A percentile compares a stretch with the other conserved stretches of the same genome.
Evolutionary conservation across 345 rosid genomes (phyloP).

Genomic region (Geranium brycei): DNA sequence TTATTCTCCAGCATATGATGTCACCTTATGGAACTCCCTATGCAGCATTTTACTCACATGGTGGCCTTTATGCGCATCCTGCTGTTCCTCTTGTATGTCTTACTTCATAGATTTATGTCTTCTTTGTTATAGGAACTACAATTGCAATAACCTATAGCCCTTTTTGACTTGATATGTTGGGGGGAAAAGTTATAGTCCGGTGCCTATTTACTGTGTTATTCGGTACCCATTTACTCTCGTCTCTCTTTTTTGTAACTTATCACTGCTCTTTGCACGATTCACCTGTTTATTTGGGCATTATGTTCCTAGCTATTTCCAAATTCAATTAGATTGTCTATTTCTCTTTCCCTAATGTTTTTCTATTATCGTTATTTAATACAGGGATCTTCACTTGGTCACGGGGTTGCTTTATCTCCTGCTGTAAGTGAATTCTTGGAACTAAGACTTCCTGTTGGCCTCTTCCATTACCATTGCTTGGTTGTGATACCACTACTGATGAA

Average conservation of each 20-base stretch:
- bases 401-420: slow-evolving; percentile 31
- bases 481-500: no score
- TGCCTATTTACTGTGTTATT: no score
- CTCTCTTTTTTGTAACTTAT: not conserved
- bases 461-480: not conserved
- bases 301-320: no score
- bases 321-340: no score
- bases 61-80: slow-evolving; percentile 87
- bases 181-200: no score
- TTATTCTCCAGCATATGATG: slow-evolving; percentile 63
- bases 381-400: slow-evolving; percentile 43
- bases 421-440: slow-evolving; percentile 26
- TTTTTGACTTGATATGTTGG: no score
- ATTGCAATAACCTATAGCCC: no score
- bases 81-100: slow-evolving; percentile 60
- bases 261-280: no score
- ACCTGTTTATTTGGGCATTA: no score
- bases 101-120: not conserved
- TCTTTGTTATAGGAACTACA: not conserved
- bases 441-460: not conserved
- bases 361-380: slow-evolving; percentile 2
- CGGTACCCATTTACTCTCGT: no score
- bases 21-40: slow-evolving; percentile 71
- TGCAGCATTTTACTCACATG: slow-evolving; percentile 64
- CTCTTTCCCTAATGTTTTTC: not conserved